Evolutionary conservation across 1,284 basidiomycete species (phyloP), one percentile per base, ranked within the genome.

Genomic region (Coriolopsis trogii): DNA sequence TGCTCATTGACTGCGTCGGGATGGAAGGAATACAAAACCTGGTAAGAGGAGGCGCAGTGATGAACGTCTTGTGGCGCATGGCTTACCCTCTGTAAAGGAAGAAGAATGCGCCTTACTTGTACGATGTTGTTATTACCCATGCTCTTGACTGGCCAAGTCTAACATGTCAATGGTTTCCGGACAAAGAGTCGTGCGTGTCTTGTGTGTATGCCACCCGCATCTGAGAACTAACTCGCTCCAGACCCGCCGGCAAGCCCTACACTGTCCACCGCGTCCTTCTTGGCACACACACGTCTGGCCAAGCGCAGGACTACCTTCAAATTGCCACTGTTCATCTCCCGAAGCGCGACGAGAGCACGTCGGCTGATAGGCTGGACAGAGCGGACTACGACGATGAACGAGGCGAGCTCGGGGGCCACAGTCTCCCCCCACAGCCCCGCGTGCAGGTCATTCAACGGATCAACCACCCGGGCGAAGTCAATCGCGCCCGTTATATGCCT

Each of bases 151-250:
- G 97, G 97, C 97, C 97, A 15, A 94, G 89, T 64, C 71, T 99
- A 64, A 99, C 97, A 3, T 95, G 93, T 70, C 97, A 99, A 74
- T 99, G 97, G 97, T 93, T 99, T 69, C 97, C 97, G 0, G 96
- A 99, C 77, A 89, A 88, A 71, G 94, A 98, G 73, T 82, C 83
- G 93, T 95, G 64, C 65, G 90, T 76, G 26, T 24, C 18, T 37
- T 44, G 28, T 16, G 23, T 21, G 36, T 58, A 25, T 28, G 40
- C 6, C 40, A 25, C 10, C 39, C 16, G 46, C 40, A 7, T 20
- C 23, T 5, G 29, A 56, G n/a, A 2, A 48, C 41, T 39, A 46
- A 43, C 40, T 15, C 5, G 23, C 13, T 41, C 24, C 54, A 92
- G 89, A 51, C 91, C 94, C 21, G 74, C 90, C 44, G 87, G 91